Base-by-base conservation (phyloP, 305 asterid genomes). In the Fraxinus velutina region DNA sequence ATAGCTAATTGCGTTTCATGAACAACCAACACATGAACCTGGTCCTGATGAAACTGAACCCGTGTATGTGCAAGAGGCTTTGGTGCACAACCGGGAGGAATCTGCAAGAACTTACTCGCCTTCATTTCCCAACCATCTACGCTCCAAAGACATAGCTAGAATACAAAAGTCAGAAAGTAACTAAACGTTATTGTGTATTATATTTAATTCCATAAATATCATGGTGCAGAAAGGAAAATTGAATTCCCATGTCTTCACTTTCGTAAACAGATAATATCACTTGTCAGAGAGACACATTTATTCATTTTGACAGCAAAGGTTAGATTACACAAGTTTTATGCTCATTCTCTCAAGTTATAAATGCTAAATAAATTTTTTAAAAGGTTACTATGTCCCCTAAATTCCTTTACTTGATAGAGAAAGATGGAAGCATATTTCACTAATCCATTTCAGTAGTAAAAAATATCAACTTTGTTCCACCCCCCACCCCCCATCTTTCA, bases 1-100 rank as follows among this genome's bases (percentile, higher is more conserved):
- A 93, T 79, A 27, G 92, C 91, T 73, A 93, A 71, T 15, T 90
- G 94, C 0, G 91, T 88, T 83, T 90, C 93, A 9, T 93, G 93
- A 79, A 89, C 87, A 33, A 85, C 92, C 89, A 93, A 79, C 74
- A 90, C 24, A 13, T 89, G 97, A 52, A 79, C 87, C 86, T 92
- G 95, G 85, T 93, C 92, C 74, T 75, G 92, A 83, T 92, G 91
- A 66, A 93, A 92, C 29, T 92, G 94, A 71, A 92, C 91, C 0
- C 90, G 90, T n/a, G 94, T 90, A 36, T 85, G 93, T n/a, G 89
- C 87, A 5, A 70, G 83, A 78, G 92, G 88, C 78, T 85, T 87
- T 22, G 83, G 62, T 52, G 88, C 60, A 30, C 87, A 84, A 34
- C 90, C 90, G 7, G 87, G 33, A 79, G 93, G 89, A 78, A 86